These are phyloP conservation scores for Xylaria sp. DNA, from an alignment of 2,329 filamentous ascomycete species.

Conservation along the genomic window DNA sequence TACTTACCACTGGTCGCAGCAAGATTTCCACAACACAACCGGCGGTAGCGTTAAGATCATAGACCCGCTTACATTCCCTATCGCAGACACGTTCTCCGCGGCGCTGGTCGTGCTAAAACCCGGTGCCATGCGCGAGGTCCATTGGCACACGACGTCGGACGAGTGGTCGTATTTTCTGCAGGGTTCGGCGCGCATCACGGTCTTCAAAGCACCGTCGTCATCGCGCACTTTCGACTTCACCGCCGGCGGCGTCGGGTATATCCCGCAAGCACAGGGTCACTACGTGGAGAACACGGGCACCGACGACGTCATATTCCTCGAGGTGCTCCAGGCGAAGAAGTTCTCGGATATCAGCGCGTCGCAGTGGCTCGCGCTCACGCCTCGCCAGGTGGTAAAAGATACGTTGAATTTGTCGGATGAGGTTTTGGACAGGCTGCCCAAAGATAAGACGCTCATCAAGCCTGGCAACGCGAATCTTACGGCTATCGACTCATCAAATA, in stretches of 20 bases:
- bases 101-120: slow-evolving; percentile 54
- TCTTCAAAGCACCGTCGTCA: slow-evolving; percentile 46
- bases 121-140: slow-evolving; percentile 59
- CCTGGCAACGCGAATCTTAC: slow-evolving; percentile 37
- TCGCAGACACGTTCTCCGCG: slow-evolving; percentile 49
- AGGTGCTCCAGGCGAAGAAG: slow-evolving; percentile 49
- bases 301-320: slow-evolving; percentile 54
- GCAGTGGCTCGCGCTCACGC: slow-evolving; percentile 55
- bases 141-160: slow-evolving; percentile 57
- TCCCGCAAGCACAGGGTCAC: slow-evolving; percentile 50
- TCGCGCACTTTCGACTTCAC: slow-evolving; percentile 55
- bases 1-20: slow-evolving; percentile 48
- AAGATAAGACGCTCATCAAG: slow-evolving; percentile 40
- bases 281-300: slow-evolving; percentile 58
- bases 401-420: slow-evolving; percentile 42
- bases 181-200: slow-evolving; percentile 51
- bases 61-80: slow-evolving; percentile 52
- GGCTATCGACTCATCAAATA: slow-evolving; percentile 21
- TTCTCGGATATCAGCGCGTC: slow-evolving; percentile 52
- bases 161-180: slow-evolving; percentile 58
- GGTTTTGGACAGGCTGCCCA: slow-evolving; percentile 35
- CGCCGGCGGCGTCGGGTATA: slow-evolving; percentile 55
- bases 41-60: slow-evolving; percentile 57
- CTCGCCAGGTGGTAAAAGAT: slow-evolving; percentile 53
- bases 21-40: slow-evolving; percentile 45